Percentiles rank a stretch among this genome's conserved stretches.
Evolutionary conservation across 106 monocot species (phyloP).

Genomic region (Dioscorea dumetorum): DNA sequence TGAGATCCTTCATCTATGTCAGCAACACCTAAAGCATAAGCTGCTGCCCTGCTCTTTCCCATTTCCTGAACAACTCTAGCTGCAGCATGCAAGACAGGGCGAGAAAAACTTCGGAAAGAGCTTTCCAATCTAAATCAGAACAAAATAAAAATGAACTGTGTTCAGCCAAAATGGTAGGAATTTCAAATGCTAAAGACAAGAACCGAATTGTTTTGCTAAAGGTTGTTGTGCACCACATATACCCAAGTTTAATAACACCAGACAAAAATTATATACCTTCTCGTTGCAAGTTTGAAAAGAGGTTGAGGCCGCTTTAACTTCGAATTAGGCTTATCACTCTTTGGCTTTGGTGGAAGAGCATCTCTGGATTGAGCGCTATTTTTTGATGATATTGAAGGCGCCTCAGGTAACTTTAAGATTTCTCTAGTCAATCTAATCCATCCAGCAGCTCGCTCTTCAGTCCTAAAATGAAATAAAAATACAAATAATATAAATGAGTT

Average conservation of each 20-base stretch:
- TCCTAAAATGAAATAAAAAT: conserved; percentile 34
- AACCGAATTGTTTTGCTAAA: too few relatives aligned
- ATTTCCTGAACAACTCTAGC: conserved; percentile 97
- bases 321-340: conserved; percentile 47
- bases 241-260: too few relatives aligned
- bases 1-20: conserved; percentile 74
- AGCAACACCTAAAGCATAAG: conserved; percentile 79
- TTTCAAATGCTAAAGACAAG: too few relatives aligned
- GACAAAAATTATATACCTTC: conserved; percentile 46
- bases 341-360: conserved; percentile 54
- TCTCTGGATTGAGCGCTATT: conserved; percentile 46
- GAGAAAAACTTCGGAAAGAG: conserved; percentile 95
- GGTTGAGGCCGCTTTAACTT: conserved; percentile 87
- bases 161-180: too few relatives aligned
- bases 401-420: conserved; percentile 91
- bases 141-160: not conserved
- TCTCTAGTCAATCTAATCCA: conserved; percentile 95
- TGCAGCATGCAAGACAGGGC: conserved; percentile 94
- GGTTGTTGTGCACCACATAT: too few relatives aligned
- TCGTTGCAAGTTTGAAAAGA: conserved; percentile 94
- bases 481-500: not conserved
- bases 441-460: conserved; percentile 97
- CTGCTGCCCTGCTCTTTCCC: conserved; percentile 98
- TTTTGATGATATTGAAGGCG: conserved; percentile 87
- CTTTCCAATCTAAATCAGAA: conserved; percentile 63